phyloP scores from a whole-genome alignment of 2,329 filamentous ascomycete genomes.

The Passalora sequoiae region DNA sequence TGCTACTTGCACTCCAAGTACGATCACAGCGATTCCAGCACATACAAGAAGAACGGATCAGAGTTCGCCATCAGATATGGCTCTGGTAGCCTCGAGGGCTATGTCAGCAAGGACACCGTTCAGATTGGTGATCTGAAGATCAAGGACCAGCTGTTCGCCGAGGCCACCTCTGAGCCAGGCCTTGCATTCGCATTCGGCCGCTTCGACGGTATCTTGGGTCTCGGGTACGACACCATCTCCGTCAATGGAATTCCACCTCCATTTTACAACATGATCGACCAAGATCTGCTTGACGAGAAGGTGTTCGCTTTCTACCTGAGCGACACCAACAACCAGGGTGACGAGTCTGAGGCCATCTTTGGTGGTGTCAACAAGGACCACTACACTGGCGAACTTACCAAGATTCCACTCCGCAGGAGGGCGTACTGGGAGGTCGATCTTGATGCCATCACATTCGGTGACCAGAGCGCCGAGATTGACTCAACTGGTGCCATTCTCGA shows the following conservation, averaged over 20 bases:
- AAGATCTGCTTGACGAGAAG: conserved; percentile 82
- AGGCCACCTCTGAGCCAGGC: conserved; percentile 91
- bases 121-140: conserved; percentile 84
- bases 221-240: conserved; percentile 94
- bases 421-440: conserved; percentile 99
- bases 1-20: conserved; percentile 98
- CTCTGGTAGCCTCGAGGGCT: conserved; percentile 88
- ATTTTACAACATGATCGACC: conserved; percentile 92
- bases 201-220: conserved; percentile 93
- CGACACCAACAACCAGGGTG: conserved; percentile 62
- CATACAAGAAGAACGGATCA: conserved; percentile 90
- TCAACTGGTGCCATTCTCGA: conserved; percentile 95
- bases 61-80: conserved; percentile 92
- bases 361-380: conserved; percentile 81
- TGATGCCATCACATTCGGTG: conserved; percentile 82
- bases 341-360: conserved; percentile 81
- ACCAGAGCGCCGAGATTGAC: conserved; percentile 81
- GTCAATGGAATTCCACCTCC: conserved; percentile 92
- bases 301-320: conserved; percentile 97
- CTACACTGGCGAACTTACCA: conserved; percentile 79
- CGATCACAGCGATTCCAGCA: conserved; percentile 81
- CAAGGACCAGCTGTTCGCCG: conserved; percentile 88
- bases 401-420: conserved; percentile 93
- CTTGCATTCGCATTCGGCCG: conserved; percentile 95
- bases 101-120: conserved; percentile 82